Base-by-base conservation (phyloP, 345 rosid species). In the Corchorus olitorius region DNA sequence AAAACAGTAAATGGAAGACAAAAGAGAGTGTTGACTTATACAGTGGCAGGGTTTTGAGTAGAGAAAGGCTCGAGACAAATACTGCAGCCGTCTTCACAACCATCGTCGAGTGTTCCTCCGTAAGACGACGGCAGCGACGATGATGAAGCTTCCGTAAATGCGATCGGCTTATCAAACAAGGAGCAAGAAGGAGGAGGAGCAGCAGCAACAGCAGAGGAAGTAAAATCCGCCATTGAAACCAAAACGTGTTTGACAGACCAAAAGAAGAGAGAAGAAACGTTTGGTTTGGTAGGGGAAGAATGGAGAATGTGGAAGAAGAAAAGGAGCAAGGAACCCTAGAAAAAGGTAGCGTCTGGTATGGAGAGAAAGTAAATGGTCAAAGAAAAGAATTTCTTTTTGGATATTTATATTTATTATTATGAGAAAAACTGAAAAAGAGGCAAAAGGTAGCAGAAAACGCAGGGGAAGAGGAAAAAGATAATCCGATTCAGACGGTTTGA, bases 11-110 rank as follows among this genome's bases (percentile, higher is more conserved):
- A 35, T 55, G 19, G 34, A 41, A 69, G 39, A 4, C 55, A 4
- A 41, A 1, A 19, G 19, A 43, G 54, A 67, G 78, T 37, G 58
- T 55, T 34, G 66, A 77, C 59, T 52, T 79, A 27, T 76, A 92
- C 98, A 78, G 96, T 84, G 77, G 86, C 78, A 72, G 98, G 98
- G 46, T 92, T 86, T 13, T 87, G 88, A 41, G 79, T 19, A 68
- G 88, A 78, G 88, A 92, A 94, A 77, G 91, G 79, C 73, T 94
- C 97, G 77, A 94, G 91, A 76, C 98, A 94, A 86, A 94, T 91
- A 84, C 98, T 92, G 79, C 98, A 94, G 22, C 85, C 85, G 78
- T 94, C 97, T 19, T 89, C 97, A 78, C 81, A 70, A 55, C 79
- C 75, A 58, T 87, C 93, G 73, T 83, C 92, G 52, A 75, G 56